phyloP scores from a whole-genome alignment of 73 alveolate genomes.

The Uronychia binucleata region DNA sequence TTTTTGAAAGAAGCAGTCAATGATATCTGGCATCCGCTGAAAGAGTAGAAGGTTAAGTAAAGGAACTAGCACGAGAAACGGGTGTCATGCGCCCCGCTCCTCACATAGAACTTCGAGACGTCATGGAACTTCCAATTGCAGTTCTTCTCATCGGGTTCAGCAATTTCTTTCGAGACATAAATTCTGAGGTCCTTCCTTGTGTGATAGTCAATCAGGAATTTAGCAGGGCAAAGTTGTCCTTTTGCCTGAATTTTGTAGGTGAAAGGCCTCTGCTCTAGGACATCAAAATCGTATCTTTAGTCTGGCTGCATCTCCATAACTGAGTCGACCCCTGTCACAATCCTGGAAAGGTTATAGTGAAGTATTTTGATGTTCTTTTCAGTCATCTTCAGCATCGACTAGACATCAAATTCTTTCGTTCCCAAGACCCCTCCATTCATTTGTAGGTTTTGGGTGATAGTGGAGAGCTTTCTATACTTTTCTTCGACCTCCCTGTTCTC shows the following conservation, averaged over 20 bases:
- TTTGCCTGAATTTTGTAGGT: background rate
- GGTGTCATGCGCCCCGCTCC: background rate
- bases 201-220: background rate
- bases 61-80: background rate
- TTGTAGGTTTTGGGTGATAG: no score
- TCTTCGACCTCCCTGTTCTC: background rate
- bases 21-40: background rate
- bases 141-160: background rate
- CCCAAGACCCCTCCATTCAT: background rate
- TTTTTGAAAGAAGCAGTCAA: no score
- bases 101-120: background rate
- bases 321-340: background rate
- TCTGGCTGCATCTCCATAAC: background rate
- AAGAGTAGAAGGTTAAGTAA: background rate
- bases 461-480: background rate
- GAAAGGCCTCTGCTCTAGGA: background rate
- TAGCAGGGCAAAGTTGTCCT: background rate
- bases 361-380: background rate
- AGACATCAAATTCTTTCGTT: background rate
- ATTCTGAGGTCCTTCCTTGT: background rate
- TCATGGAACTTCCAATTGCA: background rate
- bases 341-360: background rate
- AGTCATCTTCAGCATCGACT: background rate
- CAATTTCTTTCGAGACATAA: background rate
- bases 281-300: background rate